phyloP scores from a whole-genome alignment of 257 asterid species.

The Salvia splendens region DNA sequence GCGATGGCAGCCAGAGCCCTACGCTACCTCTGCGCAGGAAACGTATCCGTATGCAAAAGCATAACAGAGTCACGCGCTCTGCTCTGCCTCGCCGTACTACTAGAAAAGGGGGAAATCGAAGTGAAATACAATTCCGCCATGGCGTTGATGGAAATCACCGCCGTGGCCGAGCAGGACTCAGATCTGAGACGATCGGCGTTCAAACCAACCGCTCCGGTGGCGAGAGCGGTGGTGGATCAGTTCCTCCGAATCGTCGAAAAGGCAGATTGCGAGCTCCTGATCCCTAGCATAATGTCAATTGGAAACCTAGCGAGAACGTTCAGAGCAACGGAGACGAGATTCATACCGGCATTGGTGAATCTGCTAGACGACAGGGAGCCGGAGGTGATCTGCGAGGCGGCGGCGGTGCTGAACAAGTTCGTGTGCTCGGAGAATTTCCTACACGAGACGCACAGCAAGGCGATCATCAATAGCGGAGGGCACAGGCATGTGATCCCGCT shows the following conservation, averaged over 20 bases:
- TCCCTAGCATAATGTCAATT: conserved; percentile 65
- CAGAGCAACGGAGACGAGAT: conserved; percentile 69
- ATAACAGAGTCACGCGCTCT: conserved; percentile 65
- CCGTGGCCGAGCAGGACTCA: conserved; percentile 59
- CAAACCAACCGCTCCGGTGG: conserved; percentile 71
- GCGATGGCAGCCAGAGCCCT: no score
- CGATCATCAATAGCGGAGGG: conserved; percentile 54
- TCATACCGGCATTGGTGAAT: conserved; percentile 56
- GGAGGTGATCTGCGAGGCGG: conserved; percentile 58
- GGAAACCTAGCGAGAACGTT: conserved; percentile 75
- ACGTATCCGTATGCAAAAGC: conserved; percentile 45
- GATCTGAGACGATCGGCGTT: conserved; percentile 63
- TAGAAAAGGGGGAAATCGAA: no score
- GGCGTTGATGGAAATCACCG: conserved; percentile 83
- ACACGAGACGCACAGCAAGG: conserved; percentile 56
- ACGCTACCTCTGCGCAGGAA: conserved; percentile 54
- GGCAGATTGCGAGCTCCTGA: conserved; percentile 52
- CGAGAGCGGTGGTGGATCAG: conserved; percentile 54
- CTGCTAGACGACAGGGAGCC: conserved; percentile 69
- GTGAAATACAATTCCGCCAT: conserved; percentile 11
- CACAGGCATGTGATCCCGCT: conserved; percentile 49
- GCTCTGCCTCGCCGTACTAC: conserved; percentile 37
- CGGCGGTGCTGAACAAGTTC: conserved; percentile 58
- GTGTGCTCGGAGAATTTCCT: conserved; percentile 62
- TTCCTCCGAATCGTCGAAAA: conserved; percentile 31